phyloP scores from a whole-genome alignment of 2,329 filamentous ascomycete genomes.

The Cadophora luteo-olivacea region DNA sequence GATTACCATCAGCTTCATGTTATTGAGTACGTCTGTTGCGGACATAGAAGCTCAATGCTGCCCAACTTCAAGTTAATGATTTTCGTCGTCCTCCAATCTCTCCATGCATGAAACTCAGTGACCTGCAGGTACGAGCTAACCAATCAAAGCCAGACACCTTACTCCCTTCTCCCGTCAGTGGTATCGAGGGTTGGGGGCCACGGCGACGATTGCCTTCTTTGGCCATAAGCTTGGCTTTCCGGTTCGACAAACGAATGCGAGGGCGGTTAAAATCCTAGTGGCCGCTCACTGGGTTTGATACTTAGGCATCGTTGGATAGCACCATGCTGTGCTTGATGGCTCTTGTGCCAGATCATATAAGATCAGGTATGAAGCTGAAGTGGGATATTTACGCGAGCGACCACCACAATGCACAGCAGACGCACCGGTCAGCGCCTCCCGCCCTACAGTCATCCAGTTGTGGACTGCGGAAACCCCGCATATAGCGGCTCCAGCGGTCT shows the following conservation, averaged over 20 bases:
- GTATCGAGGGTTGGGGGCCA: conserved; percentile 1
- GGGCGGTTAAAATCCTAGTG: neutral
- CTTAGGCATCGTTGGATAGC: neutral
- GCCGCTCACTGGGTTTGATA: neutral
- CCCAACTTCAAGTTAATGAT: neutral
- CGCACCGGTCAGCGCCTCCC: neutral
- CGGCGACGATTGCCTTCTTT: neutral
- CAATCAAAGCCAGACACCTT: neutral
- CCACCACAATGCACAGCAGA: neutral
- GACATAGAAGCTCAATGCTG: neutral
- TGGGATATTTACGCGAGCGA: neutral
- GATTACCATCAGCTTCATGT: no score
- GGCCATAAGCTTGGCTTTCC: neutral
- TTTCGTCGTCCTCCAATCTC: neutral
- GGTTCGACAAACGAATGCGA: neutral
- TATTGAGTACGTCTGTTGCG: neutral
- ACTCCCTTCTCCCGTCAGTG: neutral
- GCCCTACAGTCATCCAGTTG: neutral
- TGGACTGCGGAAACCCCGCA: neutral
- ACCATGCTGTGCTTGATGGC: neutral
- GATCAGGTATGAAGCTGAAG: neutral
- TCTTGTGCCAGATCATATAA: neutral
- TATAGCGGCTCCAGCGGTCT: neutral
- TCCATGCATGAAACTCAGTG: neutral
- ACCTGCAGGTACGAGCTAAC: neutral